Evolutionary conservation across 2,329 filamentous ascomycete genomes (phyloP).

Genomic region (Parastagonospora avenae): DNA sequence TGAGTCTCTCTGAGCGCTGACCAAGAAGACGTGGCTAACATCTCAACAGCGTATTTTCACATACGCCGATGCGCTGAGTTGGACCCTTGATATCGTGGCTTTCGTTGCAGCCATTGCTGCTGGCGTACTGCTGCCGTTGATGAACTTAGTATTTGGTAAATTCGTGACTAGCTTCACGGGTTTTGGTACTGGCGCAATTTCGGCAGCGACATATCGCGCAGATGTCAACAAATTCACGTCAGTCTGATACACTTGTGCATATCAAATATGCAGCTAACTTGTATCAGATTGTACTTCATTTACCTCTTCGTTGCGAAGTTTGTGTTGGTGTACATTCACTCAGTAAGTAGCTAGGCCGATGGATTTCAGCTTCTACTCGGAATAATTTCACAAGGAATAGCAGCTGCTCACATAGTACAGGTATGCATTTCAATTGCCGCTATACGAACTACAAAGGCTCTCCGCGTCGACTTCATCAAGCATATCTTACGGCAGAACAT

Average conservation of each 20-base stretch:
- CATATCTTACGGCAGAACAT: conserved; percentile 60
- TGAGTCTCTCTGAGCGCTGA: conserved; percentile 10
- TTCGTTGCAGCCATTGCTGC: conserved; percentile 49
- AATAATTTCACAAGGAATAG: background rate
- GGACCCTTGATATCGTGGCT: conserved; percentile 37
- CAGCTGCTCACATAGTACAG: conserved; percentile 16
- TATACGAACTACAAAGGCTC: conserved; percentile 56
- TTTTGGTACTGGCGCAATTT: conserved; percentile 43
- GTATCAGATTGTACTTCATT: conserved; percentile 67
- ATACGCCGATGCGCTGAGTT: conserved; percentile 41
- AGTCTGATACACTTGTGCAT: background rate
- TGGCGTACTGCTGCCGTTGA: conserved; percentile 55
- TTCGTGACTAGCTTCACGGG: conserved; percentile 55
- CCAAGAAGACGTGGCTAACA: conserved; percentile 7
- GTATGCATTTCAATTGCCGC: conserved; percentile 56
- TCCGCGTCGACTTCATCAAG: conserved; percentile 66
- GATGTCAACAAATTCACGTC: conserved; percentile 46
- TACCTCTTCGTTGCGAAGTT: conserved; percentile 73
- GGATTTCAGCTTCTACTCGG: background rate
- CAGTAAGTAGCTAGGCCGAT: conserved; percentile 11
- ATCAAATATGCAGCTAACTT: background rate
- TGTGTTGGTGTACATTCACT: conserved; percentile 60
- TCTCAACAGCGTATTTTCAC: conserved; percentile 38
- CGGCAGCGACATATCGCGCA: conserved; percentile 45
- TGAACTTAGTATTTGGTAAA: conserved; percentile 59